Base-by-base conservation (phyloP, 169 alveolate species). In the Toxoplasma gondii region DNA sequence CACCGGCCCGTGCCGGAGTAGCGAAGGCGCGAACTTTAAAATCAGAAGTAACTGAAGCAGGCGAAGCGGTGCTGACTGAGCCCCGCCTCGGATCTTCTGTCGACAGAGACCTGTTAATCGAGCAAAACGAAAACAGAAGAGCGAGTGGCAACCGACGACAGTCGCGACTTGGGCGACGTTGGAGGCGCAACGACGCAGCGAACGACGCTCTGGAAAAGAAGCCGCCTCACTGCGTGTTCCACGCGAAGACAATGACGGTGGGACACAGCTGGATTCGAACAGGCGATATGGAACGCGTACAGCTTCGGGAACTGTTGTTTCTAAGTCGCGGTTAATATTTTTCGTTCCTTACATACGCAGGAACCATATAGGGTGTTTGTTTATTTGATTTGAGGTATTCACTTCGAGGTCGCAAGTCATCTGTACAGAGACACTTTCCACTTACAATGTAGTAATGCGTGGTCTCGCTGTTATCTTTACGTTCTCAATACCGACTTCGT, bases 161-260 rank as follows among this genome's bases (percentile, higher is more conserved):
- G 58, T 12, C 58, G 22, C 22, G 58, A 12, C 58, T 12, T 49
- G 12, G 58, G 58, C 58, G 58, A 4, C 4, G 58, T 12, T 12
- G 4, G 45, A 41, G 86, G 44, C 86, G 43, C 49, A 78, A 16
- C 39, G n/a, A 19, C 49, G 29, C 74, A 1, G 1, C 74, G 29
- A 64, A 19, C n/a, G 29, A 64, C 4, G 74, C 74, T 49, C 31
- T 64, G 34, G 74, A 64, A 64, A n/a, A n/a, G n/a, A 64, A 64
- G 9, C 74, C n/a, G 29, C 74, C 74, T 16, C n/a, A 64, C 74
- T 64, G n/a, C n/a, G 12, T 78, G 39, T 78, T 78, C 39, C 86
- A 78, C n/a, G 86, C 86, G 12, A 78, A 78, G 86, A 78, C 86
- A n/a, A 78, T 78, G 86, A 78, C 86, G 86, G 86, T 78, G 22